Evolutionary conservation across 352 stramenopile genomes (phyloP).

Genomic region (Phytophthora tentaculata): DNA sequence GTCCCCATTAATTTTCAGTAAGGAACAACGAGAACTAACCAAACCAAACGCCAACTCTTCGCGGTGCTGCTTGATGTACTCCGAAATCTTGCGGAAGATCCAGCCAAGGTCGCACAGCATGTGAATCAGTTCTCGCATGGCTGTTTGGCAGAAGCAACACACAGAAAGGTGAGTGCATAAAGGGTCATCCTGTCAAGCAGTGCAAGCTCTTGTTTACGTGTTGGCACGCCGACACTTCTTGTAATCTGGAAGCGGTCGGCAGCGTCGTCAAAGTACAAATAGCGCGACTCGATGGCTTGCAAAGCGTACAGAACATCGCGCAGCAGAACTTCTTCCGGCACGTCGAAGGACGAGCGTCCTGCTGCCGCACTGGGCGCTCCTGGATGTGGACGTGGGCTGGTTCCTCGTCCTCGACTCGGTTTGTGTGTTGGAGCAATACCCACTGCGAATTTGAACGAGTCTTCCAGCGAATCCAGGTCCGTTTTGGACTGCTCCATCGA

Average conservation of each 20-base stretch:
- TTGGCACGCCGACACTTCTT: conserved; percentile 72
- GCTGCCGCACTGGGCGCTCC: conserved; percentile 7
- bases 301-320: conserved; percentile 92
- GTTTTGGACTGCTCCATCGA: conserved; percentile 26
- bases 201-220: conserved; percentile 54
- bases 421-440: conserved; percentile 61
- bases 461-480: conserved; percentile 66
- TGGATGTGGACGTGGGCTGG: conserved; percentile 24
- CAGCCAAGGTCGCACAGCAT: conserved; percentile 90
- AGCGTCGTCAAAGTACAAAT: conserved; percentile 84
- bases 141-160: conserved; percentile 36
- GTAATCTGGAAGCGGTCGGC: conserved; percentile 86
- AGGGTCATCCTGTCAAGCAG: neutral
- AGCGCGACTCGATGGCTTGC: conserved; percentile 93
- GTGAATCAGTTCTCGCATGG: conserved; percentile 84
- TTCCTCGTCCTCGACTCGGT: conserved; percentile 28
- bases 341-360: conserved; percentile 56
- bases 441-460: conserved; percentile 82
- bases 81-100: conserved; percentile 88
- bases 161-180: conserved; percentile 13
- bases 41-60: conserved; percentile 80
- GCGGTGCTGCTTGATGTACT: conserved; percentile 79
- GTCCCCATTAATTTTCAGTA: neutral
- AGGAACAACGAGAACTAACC: conserved; percentile 39
- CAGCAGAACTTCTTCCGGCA: conserved; percentile 90